Percentiles rank a stretch among this genome's conserved stretches.
Evolutionary conservation across 331 rosid species (phyloP).

Genomic region (Rosa hybrid): DNA sequence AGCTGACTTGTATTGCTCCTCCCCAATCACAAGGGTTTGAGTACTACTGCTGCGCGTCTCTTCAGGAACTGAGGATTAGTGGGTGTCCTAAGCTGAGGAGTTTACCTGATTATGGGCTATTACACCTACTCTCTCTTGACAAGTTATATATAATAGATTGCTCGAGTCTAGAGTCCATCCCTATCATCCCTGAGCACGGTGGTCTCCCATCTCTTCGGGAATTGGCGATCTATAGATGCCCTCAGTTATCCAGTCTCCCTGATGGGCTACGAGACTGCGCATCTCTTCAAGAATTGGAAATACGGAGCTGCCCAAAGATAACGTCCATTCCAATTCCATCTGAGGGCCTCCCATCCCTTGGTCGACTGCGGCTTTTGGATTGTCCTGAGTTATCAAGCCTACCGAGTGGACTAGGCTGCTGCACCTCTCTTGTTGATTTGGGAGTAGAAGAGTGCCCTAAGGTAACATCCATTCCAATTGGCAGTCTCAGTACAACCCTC

Average conservation of each 20-base stretch:
- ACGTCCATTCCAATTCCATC: not conserved
- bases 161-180: not conserved
- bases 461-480: not conserved
- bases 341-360: not conserved
- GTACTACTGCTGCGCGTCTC: not conserved
- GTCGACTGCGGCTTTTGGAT: fast-evolving
- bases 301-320: not conserved
- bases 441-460: not conserved
- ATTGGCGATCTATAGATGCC: fast-evolving
- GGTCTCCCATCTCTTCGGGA: not conserved
- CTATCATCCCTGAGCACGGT: not conserved
- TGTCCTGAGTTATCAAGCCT: not conserved
- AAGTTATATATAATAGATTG: fast-evolving
- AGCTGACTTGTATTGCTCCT: not conserved
- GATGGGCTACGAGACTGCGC: not conserved
- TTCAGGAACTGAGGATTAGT: fast-evolving
- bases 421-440: not conserved
- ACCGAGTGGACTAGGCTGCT: not conserved
- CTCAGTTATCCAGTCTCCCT: not conserved
- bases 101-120: not conserved
- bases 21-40: not conserved
- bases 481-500: not conserved
- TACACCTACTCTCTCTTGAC: no score
- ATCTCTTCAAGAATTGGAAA: fast-evolving
- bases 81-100: not conserved